These are phyloP conservation scores for Mortierella sp. DNA, from an alignment of 371 early-diverging fungal species.

Conservation along the genomic window DNA sequence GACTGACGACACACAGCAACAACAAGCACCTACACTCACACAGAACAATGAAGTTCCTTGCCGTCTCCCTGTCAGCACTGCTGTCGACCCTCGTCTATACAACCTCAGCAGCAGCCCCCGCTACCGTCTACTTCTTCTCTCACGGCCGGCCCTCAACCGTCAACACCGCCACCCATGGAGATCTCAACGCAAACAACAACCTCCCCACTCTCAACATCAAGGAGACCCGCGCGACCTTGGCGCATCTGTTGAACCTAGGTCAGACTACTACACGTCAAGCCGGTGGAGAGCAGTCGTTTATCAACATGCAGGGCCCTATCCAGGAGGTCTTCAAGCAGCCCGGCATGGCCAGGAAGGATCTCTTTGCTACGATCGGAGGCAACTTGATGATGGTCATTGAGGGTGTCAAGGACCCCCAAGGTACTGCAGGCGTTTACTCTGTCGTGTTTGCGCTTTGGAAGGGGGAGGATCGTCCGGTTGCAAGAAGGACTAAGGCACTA, in stretches of 20 bases:
- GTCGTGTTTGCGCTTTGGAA: not conserved
- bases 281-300: not conserved
- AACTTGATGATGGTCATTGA: constrained; percentile 55
- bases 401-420: constrained; percentile 35
- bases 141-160: constrained; percentile 39
- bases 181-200: not conserved
- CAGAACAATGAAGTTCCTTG: constrained; percentile 40
- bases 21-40: not conserved
- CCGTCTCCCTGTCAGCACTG: constrained; percentile 42
- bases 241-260: constrained; percentile 46
- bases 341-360: constrained; percentile 46
- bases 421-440: constrained; percentile 3
- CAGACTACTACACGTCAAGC: constrained; percentile 11
- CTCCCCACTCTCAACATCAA: constrained; percentile 32
- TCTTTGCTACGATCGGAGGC: constrained; percentile 38
- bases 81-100: constrained; percentile 37
- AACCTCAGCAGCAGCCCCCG: constrained; percentile 26
- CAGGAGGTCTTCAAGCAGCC: constrained; percentile 47
- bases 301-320: constrained; percentile 44
- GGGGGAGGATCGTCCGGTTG: no score
- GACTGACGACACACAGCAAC: not conserved
- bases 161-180: constrained; percentile 6
- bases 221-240: constrained; percentile 52
- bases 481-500: not conserved
- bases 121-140: constrained; percentile 53